Evolutionary conservation across 1,284 basidiomycete genomes (phyloP), one percentile per base, ranked within the genome.

Genomic region (Pyrrhoderma noxium): DNA sequence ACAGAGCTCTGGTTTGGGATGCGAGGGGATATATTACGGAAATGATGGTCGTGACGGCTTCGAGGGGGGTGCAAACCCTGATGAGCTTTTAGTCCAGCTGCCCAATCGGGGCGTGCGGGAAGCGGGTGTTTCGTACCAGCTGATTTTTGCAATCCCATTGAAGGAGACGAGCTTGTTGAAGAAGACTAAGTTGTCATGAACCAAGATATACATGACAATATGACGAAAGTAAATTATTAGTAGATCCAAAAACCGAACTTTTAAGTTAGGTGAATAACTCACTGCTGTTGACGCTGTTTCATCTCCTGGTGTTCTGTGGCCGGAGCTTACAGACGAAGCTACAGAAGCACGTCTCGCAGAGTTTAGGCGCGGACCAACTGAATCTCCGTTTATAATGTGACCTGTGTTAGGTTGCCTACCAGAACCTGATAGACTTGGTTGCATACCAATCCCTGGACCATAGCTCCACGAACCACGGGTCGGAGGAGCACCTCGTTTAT

Each of bases 81-180:
- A 56, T 85, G 80, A 0, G 86, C 77, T 62, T 82, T 85, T 34
- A 89, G 70, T 7, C 86, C 85, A 9, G 89, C 85, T 19, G 87
- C 87, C 87, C 88, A 90, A 62, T 90, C 87, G 37, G 87, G 87
- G 52, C 87, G 75, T 3, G 85, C 69, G 8, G 87, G 87, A 42
- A 90, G 71, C 21, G 87, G 87, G 61, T 90, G 87, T 60, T 83
- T 79, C 31, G 82, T 83, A 1, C 85, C 83, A 0, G 79, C 67
- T 22, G 85, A 85, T 1, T 82, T 85, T 58, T 76, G 85, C 7
- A 84, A 85, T 57, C 77, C 74, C 43, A 81, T 74, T 39, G 87
- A 89, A 9, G 85, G 86, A 1, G 86, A 87, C 2, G 86, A 88
- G 2, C 81, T 82, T 9, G 80, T 80, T 23, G 85, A 85, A 48